Evolutionary conservation across 2,329 filamentous ascomycete genomes (phyloP).

Genomic region (Colletotrichum tamarilloi): DNA sequence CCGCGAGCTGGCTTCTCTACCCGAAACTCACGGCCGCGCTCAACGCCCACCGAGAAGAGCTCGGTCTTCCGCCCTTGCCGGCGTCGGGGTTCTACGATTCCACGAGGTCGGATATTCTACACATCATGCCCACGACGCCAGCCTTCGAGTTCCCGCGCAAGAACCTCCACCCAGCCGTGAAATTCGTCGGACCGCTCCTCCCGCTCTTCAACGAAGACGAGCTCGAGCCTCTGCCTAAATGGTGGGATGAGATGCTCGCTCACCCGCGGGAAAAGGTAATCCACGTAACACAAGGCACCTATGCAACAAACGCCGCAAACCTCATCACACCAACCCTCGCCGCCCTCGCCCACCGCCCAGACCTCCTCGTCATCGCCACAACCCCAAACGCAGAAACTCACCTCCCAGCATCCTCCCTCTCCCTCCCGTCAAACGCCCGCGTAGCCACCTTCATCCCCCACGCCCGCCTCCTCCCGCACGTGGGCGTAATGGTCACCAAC

Average conservation of each 20-base stretch:
- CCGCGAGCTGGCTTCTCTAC: conserved; percentile 1
- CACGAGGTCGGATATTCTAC: conserved; percentile 5
- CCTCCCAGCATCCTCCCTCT: rapidly evolving
- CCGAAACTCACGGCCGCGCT: conserved; percentile 11
- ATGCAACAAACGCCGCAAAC: conserved; percentile 26
- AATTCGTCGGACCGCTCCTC: conserved; percentile 31
- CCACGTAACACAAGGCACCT: conserved; percentile 38
- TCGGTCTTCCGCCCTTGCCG: not conserved
- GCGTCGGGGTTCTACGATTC: conserved; percentile 17
- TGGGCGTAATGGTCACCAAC: conserved; percentile 43
- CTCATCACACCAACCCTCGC: conserved; percentile 35
- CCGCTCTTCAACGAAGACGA: not conserved
- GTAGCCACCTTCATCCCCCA: conserved; percentile 35
- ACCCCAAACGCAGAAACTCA: not conserved
- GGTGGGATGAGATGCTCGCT: conserved; percentile 40
- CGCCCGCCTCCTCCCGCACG: conserved; percentile 37
- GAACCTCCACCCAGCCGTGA: conserved; percentile 26
- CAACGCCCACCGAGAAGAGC: not conserved
- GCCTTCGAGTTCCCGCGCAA: conserved; percentile 38
- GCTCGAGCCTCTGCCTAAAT: conserved; percentile 12
- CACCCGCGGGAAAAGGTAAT: conserved; percentile 37
- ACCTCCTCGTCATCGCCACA: conserved; percentile 21
- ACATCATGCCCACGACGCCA: conserved; percentile 26
- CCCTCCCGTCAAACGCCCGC: not conserved
- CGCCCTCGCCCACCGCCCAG: not conserved